These are phyloP conservation scores for Moesziomyces globuligerus DNA, from an alignment of 1,284 basidiomycete genomes.

Conservation along the genomic window DNA sequence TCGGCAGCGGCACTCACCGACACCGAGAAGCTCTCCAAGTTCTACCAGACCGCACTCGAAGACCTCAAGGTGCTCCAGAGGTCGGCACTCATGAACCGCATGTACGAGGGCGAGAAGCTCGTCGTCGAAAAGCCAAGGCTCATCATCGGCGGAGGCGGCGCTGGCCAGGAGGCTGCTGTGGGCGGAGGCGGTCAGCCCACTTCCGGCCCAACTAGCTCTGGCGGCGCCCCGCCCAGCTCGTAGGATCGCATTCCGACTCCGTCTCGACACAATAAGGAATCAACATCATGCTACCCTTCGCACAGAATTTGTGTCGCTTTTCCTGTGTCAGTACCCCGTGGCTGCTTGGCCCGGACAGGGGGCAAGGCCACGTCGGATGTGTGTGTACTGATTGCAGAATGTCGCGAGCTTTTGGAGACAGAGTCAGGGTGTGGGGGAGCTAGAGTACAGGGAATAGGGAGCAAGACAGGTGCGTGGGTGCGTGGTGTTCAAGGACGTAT, in stretches of 20 bases:
- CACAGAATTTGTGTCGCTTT: too few relatives aligned
- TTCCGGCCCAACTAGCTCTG: slow-evolving; percentile 38
- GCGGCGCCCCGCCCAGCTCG: slow-evolving; percentile 42
- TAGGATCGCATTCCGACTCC: slow-evolving; percentile 2
- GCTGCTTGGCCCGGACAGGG: too few relatives aligned
- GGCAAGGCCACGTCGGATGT: too few relatives aligned
- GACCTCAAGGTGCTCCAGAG: slow-evolving; percentile 63
- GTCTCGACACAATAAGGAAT: too few relatives aligned
- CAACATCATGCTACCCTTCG: too few relatives aligned
- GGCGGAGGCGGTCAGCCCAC: slow-evolving; percentile 50
- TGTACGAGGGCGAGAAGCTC: slow-evolving; percentile 65
- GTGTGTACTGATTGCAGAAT: not conserved
- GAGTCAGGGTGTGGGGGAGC: not conserved
- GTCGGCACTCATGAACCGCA: slow-evolving; percentile 61
- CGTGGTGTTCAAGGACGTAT: too few relatives aligned
- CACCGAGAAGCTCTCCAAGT: slow-evolving; percentile 44
- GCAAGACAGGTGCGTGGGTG: not conserved
- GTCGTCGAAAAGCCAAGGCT: slow-evolving; percentile 63
- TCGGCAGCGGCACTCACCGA: slow-evolving; percentile 40
- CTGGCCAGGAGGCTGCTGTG: slow-evolving; percentile 41
- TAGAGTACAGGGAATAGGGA: not conserved
- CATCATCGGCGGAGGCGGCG: slow-evolving; percentile 58
- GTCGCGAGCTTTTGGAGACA: not conserved
- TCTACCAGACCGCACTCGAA: slow-evolving; percentile 57
- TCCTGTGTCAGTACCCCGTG: too few relatives aligned